Base-by-base conservation (phyloP, 2,329 filamentous ascomycete species). In the Verticillium dahliae region DNA sequence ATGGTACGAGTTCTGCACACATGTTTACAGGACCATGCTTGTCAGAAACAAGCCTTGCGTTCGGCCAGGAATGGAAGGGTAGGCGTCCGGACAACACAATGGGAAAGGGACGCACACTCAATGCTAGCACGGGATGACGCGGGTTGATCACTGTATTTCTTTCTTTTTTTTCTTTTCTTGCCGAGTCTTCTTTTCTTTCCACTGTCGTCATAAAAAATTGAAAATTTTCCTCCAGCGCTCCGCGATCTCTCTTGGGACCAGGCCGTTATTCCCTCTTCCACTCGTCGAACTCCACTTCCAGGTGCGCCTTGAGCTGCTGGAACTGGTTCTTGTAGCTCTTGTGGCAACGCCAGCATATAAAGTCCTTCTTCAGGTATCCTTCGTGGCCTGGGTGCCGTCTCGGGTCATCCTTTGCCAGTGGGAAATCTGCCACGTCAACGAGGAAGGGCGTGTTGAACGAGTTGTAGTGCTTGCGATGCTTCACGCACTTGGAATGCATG, bases 381-480 rank as follows among this genome's bases (percentile, higher is more conserved):
- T 81, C 76, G 62, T 74, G 75, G 0, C 76, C 79, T 0, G 85
- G 82, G 61, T 85, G 71, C 65, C 88, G 80, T 62, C 91, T 78
- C 56, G 76, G 73, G 72, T 96, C 91, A 60, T 88, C 84, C 33
- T 78, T 65, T 0, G 81, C 79, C 35, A 98, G 76, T 4, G 95
- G 94, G 58, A 97, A 94, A 63, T 93, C 90, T 27, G 86, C 86
- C 33, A 98, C 70, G 15, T 83, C 80, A 13, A 98, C 84, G 27
- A 99, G 85, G 72, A 98, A 99, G 3, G 85, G 84, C 59, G 93
- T 96, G 37, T 85, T 87, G 75, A 98, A 98, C 65, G 90, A 95
- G 71, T 95, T 91, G 76, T 97, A 98, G 76, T 98, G 95, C 73
- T 92, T 94, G 65, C 87, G 82, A 71, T 94, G 87, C 76, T 88